A percentile compares a stretch with the other conserved stretches of the same genome.
phyloP scores from a whole-genome alignment of 2,329 filamentous ascomycete species.

The Cladosporium austrohemisphaericum region DNA sequence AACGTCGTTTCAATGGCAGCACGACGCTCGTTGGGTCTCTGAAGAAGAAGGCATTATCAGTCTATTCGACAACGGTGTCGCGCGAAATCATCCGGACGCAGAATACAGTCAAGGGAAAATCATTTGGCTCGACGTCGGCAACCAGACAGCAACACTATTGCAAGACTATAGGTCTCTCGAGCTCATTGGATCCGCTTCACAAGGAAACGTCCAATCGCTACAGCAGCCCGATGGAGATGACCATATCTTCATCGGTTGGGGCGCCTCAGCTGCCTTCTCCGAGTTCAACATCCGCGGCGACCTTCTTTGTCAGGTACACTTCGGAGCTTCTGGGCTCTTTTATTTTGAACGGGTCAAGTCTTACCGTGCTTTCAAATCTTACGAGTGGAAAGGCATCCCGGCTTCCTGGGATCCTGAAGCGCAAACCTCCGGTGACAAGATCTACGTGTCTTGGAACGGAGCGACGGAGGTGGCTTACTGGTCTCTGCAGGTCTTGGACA shows the following conservation, averaged over 20 bases:
- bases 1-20: conserved; percentile 21
- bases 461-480: conserved; percentile 26
- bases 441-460: conserved; percentile 29
- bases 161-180: conserved; percentile 23
- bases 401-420: conserved; percentile 23
- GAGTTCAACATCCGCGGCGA: conserved; percentile 23
- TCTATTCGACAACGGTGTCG: conserved; percentile 49
- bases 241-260: conserved; percentile 26
- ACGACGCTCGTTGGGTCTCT: conserved; percentile 31
- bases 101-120: conserved; percentile 40
- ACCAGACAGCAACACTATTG: conserved; percentile 45
- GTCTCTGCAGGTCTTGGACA: conserved; percentile 20
- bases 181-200: conserved; percentile 47
- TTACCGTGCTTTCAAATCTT: conserved; percentile 36
- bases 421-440: conserved; percentile 5
- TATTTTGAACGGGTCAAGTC: conserved; percentile 32
- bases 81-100: conserved; percentile 38
- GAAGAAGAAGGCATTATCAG: conserved; percentile 30
- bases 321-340: conserved; percentile 26
- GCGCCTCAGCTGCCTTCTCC: conserved; percentile 25
- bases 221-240: conserved; percentile 23
- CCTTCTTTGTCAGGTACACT: conserved; percentile 27
- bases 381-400: conserved; percentile 28
- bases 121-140: conserved; percentile 33
- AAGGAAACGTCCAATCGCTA: conserved; percentile 51